These are phyloP conservation scores for Neopestalotiopsis rosae DNA, from an alignment of 2,329 filamentous ascomycete species.

Conservation along the genomic window DNA sequence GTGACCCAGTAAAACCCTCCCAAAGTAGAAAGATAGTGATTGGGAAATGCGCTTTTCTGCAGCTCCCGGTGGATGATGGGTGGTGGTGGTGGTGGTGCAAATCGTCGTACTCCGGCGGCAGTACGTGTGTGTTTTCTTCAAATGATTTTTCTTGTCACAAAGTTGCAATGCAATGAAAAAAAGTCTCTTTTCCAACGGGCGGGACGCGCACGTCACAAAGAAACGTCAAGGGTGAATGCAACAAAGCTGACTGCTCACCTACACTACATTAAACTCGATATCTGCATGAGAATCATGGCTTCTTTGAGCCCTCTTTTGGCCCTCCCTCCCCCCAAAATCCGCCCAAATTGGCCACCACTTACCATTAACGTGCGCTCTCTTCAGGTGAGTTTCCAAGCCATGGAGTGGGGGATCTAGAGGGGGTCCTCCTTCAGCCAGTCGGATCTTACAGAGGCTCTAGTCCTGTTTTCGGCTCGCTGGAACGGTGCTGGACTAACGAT, in stretches of 20 bases:
- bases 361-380: neutral
- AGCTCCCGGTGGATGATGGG: neutral
- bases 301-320: neutral
- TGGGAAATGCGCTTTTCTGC: neutral
- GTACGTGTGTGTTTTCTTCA: neutral
- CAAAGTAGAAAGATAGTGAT: neutral
- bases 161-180: neutral
- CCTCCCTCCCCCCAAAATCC: neutral
- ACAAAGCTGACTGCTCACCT: neutral
- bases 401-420: slow-evolving; percentile 11
- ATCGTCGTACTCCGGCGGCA: neutral
- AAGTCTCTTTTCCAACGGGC: neutral
- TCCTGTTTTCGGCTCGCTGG: slow-evolving; percentile 3
- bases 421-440: slow-evolving; percentile 11
- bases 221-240: neutral
- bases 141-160: neutral
- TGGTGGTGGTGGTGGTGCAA: neutral
- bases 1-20: neutral
- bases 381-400: neutral
- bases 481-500: slow-evolving; percentile 12
- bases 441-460: slow-evolving; percentile 12
- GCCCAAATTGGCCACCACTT: neutral
- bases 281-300: neutral
- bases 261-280: too few relatives aligned
- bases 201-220: neutral